Evolutionary conservation across 2,329 filamentous ascomycete genomes (phyloP), one percentile per base, ranked within the genome.

Genomic region (Fusarium sterilihyphosum): DNA sequence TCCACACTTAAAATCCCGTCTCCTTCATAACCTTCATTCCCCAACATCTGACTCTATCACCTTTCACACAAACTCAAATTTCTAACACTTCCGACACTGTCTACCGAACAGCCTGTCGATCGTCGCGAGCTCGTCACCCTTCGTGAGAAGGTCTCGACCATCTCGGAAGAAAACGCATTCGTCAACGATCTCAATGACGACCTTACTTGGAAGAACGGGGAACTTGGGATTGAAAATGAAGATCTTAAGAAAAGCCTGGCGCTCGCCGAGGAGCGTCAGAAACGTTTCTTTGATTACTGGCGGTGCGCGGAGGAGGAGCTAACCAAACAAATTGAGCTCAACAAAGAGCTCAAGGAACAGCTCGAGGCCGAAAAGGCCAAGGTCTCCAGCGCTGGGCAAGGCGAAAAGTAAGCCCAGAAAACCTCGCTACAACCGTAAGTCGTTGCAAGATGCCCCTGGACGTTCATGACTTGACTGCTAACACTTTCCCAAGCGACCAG

Each of bases 241-340:
- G 46, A 49, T 3, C 9, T 29, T 0, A 29, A 49, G 9, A 29
- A 49, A 6, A 22, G 22, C 9, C 46, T 29, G 20, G 26, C 26
- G 13, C 20, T 49, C 8, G 26, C 26, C 4, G 26, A 49, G 46
- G 20, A 49, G 20, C 46, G 46, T 5, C 12, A 47, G 24, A 26
- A 14, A 13, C 35, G 35, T 18, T 29, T 8, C 2, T 22, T 29
- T 0, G 46, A 49, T 9, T 49, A 22, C 20, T 49, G 46, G 46
- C 26, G 20, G 1, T 29, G 13, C 0, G 46, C 46, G 0, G 46
- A 49, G 0, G 46, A 49, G 0, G 46, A 49, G 6, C 14, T 49
- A 0, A 16, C 20, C 0, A 11, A 4, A 0, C 46, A 49, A 6
- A 4, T 49, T 3, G 46, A 29, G 4, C 6, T 49, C 13, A 49